Conservation (phyloP, 2,329 filamentous ascomycete genomes). For the Teratosphaeria viscida region DNA sequence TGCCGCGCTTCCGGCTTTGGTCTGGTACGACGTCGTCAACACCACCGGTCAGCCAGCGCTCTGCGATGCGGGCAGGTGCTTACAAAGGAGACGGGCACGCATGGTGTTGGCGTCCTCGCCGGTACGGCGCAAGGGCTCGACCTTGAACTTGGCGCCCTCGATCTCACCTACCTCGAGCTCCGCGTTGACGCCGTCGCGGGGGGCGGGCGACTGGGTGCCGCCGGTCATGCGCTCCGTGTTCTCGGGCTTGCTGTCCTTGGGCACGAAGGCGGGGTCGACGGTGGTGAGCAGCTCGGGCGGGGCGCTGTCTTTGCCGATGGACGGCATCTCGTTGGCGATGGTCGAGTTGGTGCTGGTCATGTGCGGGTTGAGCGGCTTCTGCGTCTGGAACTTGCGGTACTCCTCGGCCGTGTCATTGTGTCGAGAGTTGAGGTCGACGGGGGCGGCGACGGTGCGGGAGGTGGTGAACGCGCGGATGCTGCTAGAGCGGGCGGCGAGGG, state of each 20-base stretch:
- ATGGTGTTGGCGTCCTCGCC: constrained; percentile 80
- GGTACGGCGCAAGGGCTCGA: constrained; percentile 76
- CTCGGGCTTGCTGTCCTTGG: constrained; percentile 50
- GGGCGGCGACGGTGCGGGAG: constrained; percentile 24
- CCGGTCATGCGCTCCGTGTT: constrained; percentile 57
- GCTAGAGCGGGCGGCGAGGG: background rate
- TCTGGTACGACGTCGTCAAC: constrained; percentile 44
- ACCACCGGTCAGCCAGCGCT: constrained; percentile 17
- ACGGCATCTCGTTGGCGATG: constrained; percentile 52
- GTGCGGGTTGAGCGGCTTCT: constrained; percentile 50
- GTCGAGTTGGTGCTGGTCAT: constrained; percentile 56
- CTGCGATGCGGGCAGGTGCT: constrained; percentile 18
- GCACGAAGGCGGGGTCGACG: constrained; percentile 45
- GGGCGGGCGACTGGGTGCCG: constrained; percentile 45
- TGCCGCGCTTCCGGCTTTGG: constrained; percentile 93
- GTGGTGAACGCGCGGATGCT: constrained; percentile 29
- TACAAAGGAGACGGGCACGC: constrained; percentile 73
- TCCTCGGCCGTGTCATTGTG: constrained; percentile 43
- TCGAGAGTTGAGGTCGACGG: constrained; percentile 31
- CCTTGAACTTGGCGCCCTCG: constrained; percentile 72
- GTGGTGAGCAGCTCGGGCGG: constrained; percentile 52
- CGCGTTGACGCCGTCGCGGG: constrained; percentile 39
- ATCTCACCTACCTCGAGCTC: constrained; percentile 80
- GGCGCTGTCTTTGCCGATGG: constrained; percentile 44
- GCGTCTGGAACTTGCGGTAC: constrained; percentile 46